These are phyloP conservation scores for Sphenostylis stenocarpa DNA, from an alignment of 306 rosid genomes.

Conservation along the genomic window DNA sequence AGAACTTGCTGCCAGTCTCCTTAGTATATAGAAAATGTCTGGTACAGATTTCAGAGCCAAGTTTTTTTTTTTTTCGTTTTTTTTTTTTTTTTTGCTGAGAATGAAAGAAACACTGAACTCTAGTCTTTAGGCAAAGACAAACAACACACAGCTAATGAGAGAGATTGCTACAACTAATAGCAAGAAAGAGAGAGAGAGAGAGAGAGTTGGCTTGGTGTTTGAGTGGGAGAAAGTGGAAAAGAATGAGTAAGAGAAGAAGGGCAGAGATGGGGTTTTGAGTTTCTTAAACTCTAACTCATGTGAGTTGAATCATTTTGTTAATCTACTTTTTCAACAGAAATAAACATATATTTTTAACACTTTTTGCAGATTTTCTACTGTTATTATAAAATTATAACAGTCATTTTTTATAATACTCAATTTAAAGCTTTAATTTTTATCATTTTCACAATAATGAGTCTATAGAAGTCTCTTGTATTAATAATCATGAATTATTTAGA, in stretches of 20 bases:
- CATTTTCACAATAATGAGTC: no score
- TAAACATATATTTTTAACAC: not conserved
- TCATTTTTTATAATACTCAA: no score
- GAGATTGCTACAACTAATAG: not conserved
- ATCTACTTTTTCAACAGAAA: not conserved
- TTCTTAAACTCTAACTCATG: conserved; percentile 32
- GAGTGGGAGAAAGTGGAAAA: conserved; percentile 10
- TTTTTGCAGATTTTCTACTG: not conserved
- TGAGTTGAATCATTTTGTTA: conserved; percentile 33
- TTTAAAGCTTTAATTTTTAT: no score
- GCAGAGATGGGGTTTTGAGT: conserved; percentile 20
- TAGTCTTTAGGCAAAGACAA: conserved; percentile 30
- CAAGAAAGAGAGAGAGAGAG: not conserved
- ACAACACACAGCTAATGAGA: conserved; percentile 1
- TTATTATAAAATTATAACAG: not conserved
- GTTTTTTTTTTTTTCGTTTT: conserved; percentile 30
- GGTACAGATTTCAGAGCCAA: conserved; percentile 56
- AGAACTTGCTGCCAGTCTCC: conserved; percentile 46
- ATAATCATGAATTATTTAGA: no score
- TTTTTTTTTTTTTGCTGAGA: conserved; percentile 31
- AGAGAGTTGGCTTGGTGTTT: not conserved
- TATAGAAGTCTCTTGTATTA: no score
- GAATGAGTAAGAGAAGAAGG: conserved; percentile 23
- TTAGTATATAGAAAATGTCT: conserved; percentile 41
- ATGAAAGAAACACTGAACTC: conserved; percentile 26